A percentile compares a stretch with the other conserved stretches of the same genome.
These are phyloP conservation scores for Apiotrichum akiyoshidainum DNA, from an alignment of 1,284 basidiomycete species.

Conservation along the genomic window DNA sequence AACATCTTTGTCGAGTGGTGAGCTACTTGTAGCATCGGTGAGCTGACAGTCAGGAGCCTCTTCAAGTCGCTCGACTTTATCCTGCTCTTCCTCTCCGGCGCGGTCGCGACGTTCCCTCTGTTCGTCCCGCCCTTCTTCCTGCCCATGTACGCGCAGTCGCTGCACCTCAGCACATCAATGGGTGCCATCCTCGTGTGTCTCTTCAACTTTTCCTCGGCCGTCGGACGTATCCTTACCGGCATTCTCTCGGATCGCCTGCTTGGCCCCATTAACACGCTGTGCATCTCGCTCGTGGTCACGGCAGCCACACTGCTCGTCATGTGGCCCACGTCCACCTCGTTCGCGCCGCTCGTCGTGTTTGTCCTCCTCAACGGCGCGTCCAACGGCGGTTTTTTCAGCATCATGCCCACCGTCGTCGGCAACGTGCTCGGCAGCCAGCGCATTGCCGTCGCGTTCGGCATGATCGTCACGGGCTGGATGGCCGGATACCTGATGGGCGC, in stretches of 20 bases:
- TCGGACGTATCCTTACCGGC: slow-evolving; percentile 30
- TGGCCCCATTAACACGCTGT: slow-evolving; percentile 17
- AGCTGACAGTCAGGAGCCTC: slow-evolving; percentile 22
- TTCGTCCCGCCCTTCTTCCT: slow-evolving; percentile 49
- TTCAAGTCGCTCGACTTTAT: slow-evolving; percentile 39
- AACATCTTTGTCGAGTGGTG: slow-evolving; percentile 15
- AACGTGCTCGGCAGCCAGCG: slow-evolving; percentile 21
- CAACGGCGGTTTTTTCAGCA: slow-evolving; percentile 31
- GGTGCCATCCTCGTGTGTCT: slow-evolving; percentile 32
- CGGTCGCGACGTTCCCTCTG: slow-evolving; percentile 43
- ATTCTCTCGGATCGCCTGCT: slow-evolving; percentile 22
- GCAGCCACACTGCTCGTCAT: slow-evolving; percentile 26
- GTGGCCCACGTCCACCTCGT: slow-evolving; percentile 23
- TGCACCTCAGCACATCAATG: slow-evolving; percentile 28
- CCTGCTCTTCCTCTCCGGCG: slow-evolving; percentile 37
- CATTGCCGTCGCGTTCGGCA: slow-evolving; percentile 28
- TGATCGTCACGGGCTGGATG: slow-evolving; percentile 30
- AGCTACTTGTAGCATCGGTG: background rate
- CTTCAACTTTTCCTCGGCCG: slow-evolving; percentile 33
- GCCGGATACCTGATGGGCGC: slow-evolving; percentile 33
- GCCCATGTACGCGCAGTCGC: slow-evolving; percentile 41
- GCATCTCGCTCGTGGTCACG: slow-evolving; percentile 11
- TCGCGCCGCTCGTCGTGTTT: slow-evolving; percentile 30
- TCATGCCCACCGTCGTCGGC: slow-evolving; percentile 32
- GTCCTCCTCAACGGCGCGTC: slow-evolving; percentile 28